These are phyloP conservation scores for Claviceps monticola DNA, from an alignment of 2,329 filamentous ascomycete genomes.

Conservation along the genomic window DNA sequence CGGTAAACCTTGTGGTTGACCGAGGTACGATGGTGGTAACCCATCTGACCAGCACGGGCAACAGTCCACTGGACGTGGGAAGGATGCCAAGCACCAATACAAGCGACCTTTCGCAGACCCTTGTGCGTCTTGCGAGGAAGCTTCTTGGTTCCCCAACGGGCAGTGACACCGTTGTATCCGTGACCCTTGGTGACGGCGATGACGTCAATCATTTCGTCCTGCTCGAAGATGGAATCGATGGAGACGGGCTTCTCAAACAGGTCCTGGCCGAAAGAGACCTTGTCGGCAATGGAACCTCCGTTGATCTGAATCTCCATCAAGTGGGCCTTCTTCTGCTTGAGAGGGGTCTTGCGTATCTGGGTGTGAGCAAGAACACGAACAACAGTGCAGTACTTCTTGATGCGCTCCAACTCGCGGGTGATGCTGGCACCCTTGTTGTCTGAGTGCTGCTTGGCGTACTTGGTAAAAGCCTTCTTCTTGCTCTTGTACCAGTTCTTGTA, in stretches of 20 bases:
- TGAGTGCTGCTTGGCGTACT: conserved; percentile 99
- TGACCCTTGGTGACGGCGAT: conserved; percentile 99
- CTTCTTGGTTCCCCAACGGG: conserved; percentile 99
- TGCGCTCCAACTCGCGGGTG: conserved; percentile 96
- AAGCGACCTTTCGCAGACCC: conserved; percentile 99
- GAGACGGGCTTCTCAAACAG: conserved; percentile 99
- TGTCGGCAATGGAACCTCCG: conserved; percentile 88
- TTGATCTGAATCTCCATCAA: conserved; percentile 99
- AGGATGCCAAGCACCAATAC: conserved; percentile 99
- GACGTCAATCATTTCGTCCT: conserved; percentile 98
- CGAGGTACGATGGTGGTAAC: conserved; percentile 99
- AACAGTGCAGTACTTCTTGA: conserved; percentile 99
- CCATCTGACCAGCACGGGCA: conserved; percentile 97
- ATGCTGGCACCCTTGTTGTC: conserved; percentile 82
- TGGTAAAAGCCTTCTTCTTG: conserved; percentile 99
- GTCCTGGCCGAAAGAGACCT: conserved; percentile 88
- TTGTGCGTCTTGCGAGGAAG: conserved; percentile 99
- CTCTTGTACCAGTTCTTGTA: conserved; percentile 99
- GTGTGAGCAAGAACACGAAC: conserved; percentile 98
- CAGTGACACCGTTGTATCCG: conserved; percentile 94
- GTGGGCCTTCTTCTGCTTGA: conserved; percentile 99
- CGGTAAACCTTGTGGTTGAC: conserved; percentile 99
- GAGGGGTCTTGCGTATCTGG: conserved; percentile 95
- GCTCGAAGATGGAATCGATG: conserved; percentile 90
- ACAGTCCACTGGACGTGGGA: conserved; percentile 99